Conservation (phyloP, 2,329 filamentous ascomycete genomes). For the Aspergillus aculeatus region DNA sequence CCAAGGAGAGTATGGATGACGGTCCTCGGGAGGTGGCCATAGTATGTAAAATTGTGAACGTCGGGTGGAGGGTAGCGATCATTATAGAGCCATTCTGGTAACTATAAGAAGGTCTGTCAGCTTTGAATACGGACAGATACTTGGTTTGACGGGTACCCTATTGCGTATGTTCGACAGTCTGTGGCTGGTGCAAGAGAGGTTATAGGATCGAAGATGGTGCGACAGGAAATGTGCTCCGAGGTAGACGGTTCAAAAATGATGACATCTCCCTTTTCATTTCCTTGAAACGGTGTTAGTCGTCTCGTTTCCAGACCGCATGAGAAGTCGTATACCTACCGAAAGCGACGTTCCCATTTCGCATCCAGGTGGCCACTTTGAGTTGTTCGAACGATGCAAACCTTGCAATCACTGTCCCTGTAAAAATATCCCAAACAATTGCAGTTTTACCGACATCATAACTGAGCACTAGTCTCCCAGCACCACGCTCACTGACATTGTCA, state of each 20-base stretch:
- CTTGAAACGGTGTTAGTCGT: conserved; percentile 47
- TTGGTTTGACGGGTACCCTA: conserved; percentile 65
- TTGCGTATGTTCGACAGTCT: conserved; percentile 92
- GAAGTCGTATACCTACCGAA: conserved; percentile 66
- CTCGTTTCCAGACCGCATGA: conserved; percentile 5
- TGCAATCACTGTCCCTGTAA: conserved; percentile 85
- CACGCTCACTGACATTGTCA: conserved; percentile 86
- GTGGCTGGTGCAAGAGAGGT: conserved; percentile 86
- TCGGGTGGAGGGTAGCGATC: conserved; percentile 82
- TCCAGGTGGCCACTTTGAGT: conserved; percentile 83
- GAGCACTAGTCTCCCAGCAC: conserved; percentile 80
- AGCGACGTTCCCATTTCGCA: conserved; percentile 93
- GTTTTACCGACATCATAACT: conserved; percentile 91
- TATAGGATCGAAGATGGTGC: conserved; percentile 92
- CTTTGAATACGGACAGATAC: background rate
- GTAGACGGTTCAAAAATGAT: conserved; percentile 92
- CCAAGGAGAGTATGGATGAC: conserved; percentile 79
- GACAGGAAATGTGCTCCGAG: conserved; percentile 84
- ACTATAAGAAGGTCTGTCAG: conserved; percentile 46
- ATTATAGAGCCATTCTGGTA: conserved; percentile 95
- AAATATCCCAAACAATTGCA: conserved; percentile 93
- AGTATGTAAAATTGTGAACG: conserved; percentile 92
- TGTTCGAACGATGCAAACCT: conserved; percentile 91
- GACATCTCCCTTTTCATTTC: conserved; percentile 87
- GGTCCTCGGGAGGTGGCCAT: conserved; percentile 79